Conservation (phyloP, 257 asterid species). For the Paulownia fortunei region DNA sequence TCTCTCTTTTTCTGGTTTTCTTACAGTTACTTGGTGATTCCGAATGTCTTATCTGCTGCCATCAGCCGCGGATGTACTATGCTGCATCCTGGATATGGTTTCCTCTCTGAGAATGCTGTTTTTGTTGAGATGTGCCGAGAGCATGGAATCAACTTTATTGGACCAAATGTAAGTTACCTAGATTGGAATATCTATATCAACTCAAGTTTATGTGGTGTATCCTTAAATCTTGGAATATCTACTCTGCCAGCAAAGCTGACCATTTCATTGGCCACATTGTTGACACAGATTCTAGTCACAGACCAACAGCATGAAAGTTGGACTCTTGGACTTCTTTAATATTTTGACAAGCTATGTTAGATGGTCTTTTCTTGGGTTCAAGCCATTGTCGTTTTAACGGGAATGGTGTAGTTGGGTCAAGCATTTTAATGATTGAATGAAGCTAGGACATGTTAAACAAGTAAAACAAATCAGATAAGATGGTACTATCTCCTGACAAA, state of each 20-base stretch:
- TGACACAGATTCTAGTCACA: neutral
- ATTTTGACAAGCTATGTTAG: neutral
- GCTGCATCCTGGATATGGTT: slow-evolving; percentile 99
- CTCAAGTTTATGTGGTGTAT: slow-evolving; percentile 11
- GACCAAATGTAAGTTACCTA: slow-evolving; percentile 81
- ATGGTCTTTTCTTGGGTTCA: slow-evolving; percentile 2
- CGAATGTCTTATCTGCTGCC: slow-evolving; percentile 96
- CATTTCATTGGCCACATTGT: neutral
- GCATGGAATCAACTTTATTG: slow-evolving; percentile 91
- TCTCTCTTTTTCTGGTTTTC: slow-evolving; percentile 16
- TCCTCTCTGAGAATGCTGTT: slow-evolving; percentile 94
- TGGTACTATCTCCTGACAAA: neutral
- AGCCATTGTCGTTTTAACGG: neutral
- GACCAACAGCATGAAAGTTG: slow-evolving; percentile 16
- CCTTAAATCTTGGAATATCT: slow-evolving; percentile 7
- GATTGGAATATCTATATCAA: neutral
- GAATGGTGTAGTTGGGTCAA: slow-evolving; percentile 7
- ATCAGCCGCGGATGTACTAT: slow-evolving; percentile 86
- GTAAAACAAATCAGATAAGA: neutral
- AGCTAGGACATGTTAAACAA: slow-evolving; percentile 18
- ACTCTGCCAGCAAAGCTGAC: slow-evolving; percentile 13
- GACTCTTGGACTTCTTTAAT: slow-evolving; percentile 7
- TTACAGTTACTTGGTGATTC: slow-evolving; percentile 79
- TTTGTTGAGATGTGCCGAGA: slow-evolving; percentile 96
- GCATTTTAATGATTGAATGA: neutral